A percentile compares a stretch with the other conserved stretches of the same genome.
These are phyloP conservation scores for Euphorbia tirucalli DNA, from an alignment of 345 rosid genomes.

Conservation along the genomic window DNA sequence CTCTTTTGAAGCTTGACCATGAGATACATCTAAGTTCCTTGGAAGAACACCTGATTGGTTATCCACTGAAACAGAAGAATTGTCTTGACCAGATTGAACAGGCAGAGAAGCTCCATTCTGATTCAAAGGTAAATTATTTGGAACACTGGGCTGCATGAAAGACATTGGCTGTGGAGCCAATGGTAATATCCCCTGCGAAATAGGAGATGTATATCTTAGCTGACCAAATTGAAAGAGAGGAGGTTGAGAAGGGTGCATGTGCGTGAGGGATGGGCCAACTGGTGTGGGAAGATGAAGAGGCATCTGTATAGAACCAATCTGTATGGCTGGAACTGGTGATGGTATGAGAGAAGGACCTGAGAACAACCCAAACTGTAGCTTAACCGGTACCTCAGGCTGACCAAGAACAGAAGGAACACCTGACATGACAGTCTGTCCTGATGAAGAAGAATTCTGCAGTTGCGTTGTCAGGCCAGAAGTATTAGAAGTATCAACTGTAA, in stretches of 20 bases:
- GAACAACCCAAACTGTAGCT: slow-evolving; percentile 92
- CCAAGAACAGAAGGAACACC: slow-evolving; percentile 35
- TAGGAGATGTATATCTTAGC: slow-evolving; percentile 69
- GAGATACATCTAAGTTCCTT: slow-evolving; percentile 45
- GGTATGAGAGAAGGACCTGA: slow-evolving; percentile 91
- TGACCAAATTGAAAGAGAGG: slow-evolving; percentile 93
- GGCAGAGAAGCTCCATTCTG: slow-evolving; percentile 50
- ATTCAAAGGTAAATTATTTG: slow-evolving; percentile 42
- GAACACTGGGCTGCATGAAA: slow-evolving; percentile 47
- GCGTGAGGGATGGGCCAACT: slow-evolving; percentile 54
- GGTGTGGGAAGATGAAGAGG: slow-evolving; percentile 94
- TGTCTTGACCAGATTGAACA: slow-evolving; percentile 45
- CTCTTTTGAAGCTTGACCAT: slow-evolving; percentile 33
- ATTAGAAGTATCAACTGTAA: slow-evolving; percentile 38
- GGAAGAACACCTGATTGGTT: slow-evolving; percentile 45
- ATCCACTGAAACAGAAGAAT: slow-evolving; percentile 37
- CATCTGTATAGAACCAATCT: slow-evolving; percentile 99
- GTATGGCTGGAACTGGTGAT: slow-evolving; percentile 94
- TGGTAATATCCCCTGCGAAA: slow-evolving; percentile 72
- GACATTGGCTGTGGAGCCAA: slow-evolving; percentile 60
- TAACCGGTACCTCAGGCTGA: slow-evolving; percentile 67
- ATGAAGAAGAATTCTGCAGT: slow-evolving; percentile 36
- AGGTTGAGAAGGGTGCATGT: slow-evolving; percentile 66
- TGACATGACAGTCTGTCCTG: slow-evolving; percentile 45
- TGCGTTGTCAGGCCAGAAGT: slow-evolving; percentile 34